Evolutionary conservation across 1,139 yeast genomes (phyloP).

Genomic region (Kazachstania sp.): DNA sequence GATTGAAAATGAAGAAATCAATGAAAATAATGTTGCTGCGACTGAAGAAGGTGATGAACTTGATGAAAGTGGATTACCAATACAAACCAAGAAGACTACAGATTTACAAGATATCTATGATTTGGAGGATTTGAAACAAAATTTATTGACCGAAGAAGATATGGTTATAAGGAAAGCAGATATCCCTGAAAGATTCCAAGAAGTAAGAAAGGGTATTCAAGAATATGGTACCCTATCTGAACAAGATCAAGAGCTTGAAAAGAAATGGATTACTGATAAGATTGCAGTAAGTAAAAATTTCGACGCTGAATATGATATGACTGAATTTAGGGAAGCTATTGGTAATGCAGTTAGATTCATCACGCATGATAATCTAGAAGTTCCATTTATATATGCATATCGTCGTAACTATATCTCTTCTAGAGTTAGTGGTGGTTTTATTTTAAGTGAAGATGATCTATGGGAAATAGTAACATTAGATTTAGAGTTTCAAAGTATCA

Average conservation of each 20-base stretch:
- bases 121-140: conserved; percentile 82
- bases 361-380: conserved; percentile 73
- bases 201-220: conserved; percentile 53
- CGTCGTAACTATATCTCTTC: conserved; percentile 69
- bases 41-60: conserved; percentile 40
- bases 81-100: conserved; percentile 39
- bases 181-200: conserved; percentile 87
- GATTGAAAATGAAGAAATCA: conserved; percentile 61
- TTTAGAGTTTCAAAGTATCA: conserved; percentile 77
- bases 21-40: conserved; percentile 33
- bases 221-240: conserved; percentile 56
- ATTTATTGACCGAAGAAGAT: conserved; percentile 88
- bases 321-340: conserved; percentile 63
- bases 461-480: conserved; percentile 88
- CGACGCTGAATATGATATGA: conserved; percentile 39
- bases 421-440: conserved; percentile 47
- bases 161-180: conserved; percentile 80
- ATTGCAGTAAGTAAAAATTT: conserved; percentile 45
- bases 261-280: conserved; percentile 65
- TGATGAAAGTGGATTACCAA: conserved; percentile 34
- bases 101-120: conserved; percentile 86
- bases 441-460: conserved; percentile 72
- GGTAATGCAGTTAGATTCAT: conserved; percentile 71
- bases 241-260: conserved; percentile 63
- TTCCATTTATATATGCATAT: conserved; percentile 94